These are phyloP conservation scores for Osmozyma mogii DNA, from an alignment of 805 yeast genomes.

Conservation along the genomic window DNA sequence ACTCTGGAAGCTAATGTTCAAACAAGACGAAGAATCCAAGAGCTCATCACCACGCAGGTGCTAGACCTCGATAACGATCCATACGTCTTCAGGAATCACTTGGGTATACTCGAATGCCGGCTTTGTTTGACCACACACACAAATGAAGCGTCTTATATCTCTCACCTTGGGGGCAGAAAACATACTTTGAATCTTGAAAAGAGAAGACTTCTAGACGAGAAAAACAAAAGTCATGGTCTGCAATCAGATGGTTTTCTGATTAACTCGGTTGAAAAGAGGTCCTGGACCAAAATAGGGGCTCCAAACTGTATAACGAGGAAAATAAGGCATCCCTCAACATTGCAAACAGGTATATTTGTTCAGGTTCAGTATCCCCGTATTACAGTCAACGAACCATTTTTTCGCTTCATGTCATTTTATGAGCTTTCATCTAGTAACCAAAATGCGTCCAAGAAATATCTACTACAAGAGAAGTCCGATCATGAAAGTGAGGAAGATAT, in stretches of 20 bases:
- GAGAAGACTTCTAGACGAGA: conserved; percentile 37
- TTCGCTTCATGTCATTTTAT: conserved; percentile 68
- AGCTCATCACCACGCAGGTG: conserved; percentile 45
- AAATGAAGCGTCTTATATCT: conserved; percentile 69
- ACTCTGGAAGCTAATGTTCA: conserved; percentile 60
- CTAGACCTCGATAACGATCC: conserved; percentile 62
- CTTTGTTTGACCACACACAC: conserved; percentile 79
- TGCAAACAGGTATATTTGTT: conserved; percentile 57
- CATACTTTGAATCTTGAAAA: conserved; percentile 69
- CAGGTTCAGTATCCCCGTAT: conserved; percentile 50
- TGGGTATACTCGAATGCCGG: conserved; percentile 80
- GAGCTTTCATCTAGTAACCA: conserved; percentile 47
- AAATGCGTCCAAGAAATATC: conserved; percentile 20
- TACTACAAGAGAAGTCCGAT: conserved; percentile 12
- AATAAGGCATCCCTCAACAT: conserved; percentile 53
- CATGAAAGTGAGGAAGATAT: conserved; percentile 13
- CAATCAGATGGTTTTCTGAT: conserved; percentile 6
- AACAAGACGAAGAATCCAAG: conserved; percentile 58
- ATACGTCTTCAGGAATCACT: conserved; percentile 72
- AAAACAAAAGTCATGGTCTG: conserved; percentile 12
- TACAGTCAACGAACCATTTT: conserved; percentile 47
- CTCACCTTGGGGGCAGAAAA: conserved; percentile 79
- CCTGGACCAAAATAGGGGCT: conserved; percentile 55
- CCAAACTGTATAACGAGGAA: conserved; percentile 68
- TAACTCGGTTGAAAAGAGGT: conserved; percentile 31